Conservation (phyloP, 345 rosid species). For the Rhodamnia rubescens region DNA sequence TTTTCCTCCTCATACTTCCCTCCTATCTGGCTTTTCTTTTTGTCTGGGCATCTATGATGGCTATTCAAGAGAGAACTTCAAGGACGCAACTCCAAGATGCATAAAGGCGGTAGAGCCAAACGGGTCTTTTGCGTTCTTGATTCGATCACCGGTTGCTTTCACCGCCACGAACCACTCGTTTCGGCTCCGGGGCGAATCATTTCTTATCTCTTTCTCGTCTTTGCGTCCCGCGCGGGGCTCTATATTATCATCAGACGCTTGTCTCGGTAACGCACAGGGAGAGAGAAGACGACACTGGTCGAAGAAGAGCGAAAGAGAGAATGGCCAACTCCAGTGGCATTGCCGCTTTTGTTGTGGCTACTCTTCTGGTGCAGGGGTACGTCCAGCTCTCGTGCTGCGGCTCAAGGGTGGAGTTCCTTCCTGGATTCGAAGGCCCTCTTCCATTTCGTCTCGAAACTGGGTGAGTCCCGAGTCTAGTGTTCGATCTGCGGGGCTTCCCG, state of each 20-base stretch:
- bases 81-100: neutral
- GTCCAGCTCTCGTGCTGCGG: neutral
- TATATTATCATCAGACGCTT: neutral
- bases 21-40: neutral
- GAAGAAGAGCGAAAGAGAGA: neutral
- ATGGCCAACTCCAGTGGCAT: neutral
- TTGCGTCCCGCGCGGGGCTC: neutral
- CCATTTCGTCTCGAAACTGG: conserved; percentile 71
- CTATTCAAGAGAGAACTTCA: neutral
- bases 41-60: neutral
- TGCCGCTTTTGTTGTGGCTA: neutral
- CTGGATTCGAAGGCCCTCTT: conserved; percentile 56
- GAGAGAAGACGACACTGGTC: neutral
- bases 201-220: neutral
- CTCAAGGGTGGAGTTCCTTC: conserved; percentile 32
- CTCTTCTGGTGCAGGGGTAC: neutral
- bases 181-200: neutral
- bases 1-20: neutral
- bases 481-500: neutral
- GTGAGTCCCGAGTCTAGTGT: conserved; percentile 10
- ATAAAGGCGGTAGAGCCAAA: neutral
- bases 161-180: neutral
- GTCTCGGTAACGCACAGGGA: neutral
- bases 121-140: neutral
- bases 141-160: neutral